These are phyloP conservation scores for Tylopilus sp. DNA, from an alignment of 768 basidiomycete species.

Conservation along the genomic window DNA sequence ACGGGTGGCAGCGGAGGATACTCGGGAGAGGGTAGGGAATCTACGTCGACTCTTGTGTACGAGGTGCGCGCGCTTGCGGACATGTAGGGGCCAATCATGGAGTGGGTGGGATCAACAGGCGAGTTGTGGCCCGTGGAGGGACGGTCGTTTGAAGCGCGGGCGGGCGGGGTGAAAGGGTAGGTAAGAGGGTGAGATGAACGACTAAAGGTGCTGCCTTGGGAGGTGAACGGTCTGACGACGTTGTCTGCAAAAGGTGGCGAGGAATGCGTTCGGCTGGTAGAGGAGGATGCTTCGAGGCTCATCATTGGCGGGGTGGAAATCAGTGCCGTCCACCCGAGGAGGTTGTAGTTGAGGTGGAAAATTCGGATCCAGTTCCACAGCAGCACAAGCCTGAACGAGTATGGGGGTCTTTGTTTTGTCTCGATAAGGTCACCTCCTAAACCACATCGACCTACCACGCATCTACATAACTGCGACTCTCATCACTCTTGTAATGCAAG, in stretches of 20 bases:
- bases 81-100: constrained; percentile 20
- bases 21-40: constrained; percentile 18
- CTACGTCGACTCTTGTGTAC: constrained; percentile 48
- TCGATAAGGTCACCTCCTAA: too few relatives aligned
- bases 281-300: not conserved
- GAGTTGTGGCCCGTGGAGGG: constrained; percentile 18
- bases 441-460: too few relatives aligned
- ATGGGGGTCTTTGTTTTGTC: too few relatives aligned
- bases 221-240: constrained; percentile 28
- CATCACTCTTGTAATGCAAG: too few relatives aligned
- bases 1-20: constrained; percentile 27
- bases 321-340: too few relatives aligned
- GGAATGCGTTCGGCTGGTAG: not conserved
- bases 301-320: constrained; percentile 1
- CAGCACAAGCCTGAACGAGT: too few relatives aligned
- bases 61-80: constrained; percentile 51
- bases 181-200: constrained; percentile 8
- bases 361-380: too few relatives aligned
- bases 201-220: constrained; percentile 20
- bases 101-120: not conserved
- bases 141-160: constrained; percentile 7
- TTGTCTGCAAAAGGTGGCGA: constrained; percentile 25
- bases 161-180: not conserved
- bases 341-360: too few relatives aligned
- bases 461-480: too few relatives aligned